phyloP scores from a whole-genome alignment of 371 early-diverging fungal species.

The Quaeritorhiza haematococci region DNA sequence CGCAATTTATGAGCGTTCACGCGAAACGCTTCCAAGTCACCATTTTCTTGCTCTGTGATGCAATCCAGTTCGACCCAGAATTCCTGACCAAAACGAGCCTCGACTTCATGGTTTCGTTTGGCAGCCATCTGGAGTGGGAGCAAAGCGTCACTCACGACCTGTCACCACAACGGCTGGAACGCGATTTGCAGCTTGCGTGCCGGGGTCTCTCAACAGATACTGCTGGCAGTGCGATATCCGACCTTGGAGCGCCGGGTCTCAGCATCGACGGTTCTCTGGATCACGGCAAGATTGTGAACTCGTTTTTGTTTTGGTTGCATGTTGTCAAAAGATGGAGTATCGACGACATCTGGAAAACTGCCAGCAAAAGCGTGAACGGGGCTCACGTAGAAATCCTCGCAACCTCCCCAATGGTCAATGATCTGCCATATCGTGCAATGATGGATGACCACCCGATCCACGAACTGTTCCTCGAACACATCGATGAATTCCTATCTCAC shows the following conservation, averaged over 20 bases:
- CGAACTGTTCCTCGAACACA: no score
- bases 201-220: neutral
- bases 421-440: no score
- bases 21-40: conserved; percentile 38
- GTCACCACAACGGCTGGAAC: conserved; percentile 18
- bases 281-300: conserved; percentile 18
- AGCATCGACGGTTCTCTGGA: conserved; percentile 7
- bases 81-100: conserved; percentile 7
- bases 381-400: no score
- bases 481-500: no score
- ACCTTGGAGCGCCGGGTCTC: conserved; percentile 8
- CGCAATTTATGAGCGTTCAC: conserved; percentile 15
- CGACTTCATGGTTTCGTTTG: conserved; percentile 12
- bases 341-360: no score
- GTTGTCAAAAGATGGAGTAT: no score
- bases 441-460: no score
- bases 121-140: conserved; percentile 30
- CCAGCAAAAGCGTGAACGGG: no score
- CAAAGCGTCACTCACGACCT: conserved; percentile 39
- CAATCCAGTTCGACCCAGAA: conserved; percentile 26
- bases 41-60: conserved; percentile 41
- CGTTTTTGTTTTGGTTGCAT: conserved; percentile 30
- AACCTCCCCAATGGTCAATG: no score
- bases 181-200: conserved; percentile 33
- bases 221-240: neutral